Base-by-base conservation (phyloP, 257 asterid species). In the Jasminum sambac region DNA sequence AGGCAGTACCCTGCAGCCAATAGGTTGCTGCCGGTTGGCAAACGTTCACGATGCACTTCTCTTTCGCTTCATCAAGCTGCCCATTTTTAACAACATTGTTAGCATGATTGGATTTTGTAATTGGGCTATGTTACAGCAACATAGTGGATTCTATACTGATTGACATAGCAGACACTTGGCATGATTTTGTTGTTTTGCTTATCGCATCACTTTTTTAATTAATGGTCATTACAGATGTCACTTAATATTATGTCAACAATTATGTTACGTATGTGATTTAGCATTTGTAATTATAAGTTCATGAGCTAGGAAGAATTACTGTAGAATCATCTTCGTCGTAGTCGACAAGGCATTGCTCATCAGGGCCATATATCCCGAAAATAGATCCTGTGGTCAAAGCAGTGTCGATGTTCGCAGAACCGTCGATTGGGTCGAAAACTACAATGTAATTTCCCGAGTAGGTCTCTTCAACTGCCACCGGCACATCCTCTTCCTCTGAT, bases 381-480 rank as follows among this genome's bases (percentile, higher is more conserved):
- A 93, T 87, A 67, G 96, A 92, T 37, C 98, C 97, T 0, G 98
- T 92, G 0, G 96, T 81, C 66, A 88, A 74, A 78, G 95, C 83
- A 67, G 91, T 88, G 73, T 92, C 97, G 14, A 88, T 90, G 74
- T 88, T 92, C 63, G 98, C 85, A 48, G 98, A 92, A 74, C 97
- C 96, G 64, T 88, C 97, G 63, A 92, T 83, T 24, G 97, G 97
- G 63, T 92, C 96, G 63, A 92, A 90, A 19, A 92, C 97, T 13
- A 92, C 98, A 71, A 88, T 79, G 78, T 90, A 92, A 68, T 90
- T 92, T 11, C 97, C 96, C 37, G 97, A 92, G 66, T 81, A 81
- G 12, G 92, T 90, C 76, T 92, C 97, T 78, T 90, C 97, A 23
- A 92, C 97, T 3, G 96, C 98, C 8, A 92, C 88, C 0, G 98